Evolutionary conservation across 352 stramenopile species (phyloP).

Genomic region (Phytophthora sansomeana): DNA sequence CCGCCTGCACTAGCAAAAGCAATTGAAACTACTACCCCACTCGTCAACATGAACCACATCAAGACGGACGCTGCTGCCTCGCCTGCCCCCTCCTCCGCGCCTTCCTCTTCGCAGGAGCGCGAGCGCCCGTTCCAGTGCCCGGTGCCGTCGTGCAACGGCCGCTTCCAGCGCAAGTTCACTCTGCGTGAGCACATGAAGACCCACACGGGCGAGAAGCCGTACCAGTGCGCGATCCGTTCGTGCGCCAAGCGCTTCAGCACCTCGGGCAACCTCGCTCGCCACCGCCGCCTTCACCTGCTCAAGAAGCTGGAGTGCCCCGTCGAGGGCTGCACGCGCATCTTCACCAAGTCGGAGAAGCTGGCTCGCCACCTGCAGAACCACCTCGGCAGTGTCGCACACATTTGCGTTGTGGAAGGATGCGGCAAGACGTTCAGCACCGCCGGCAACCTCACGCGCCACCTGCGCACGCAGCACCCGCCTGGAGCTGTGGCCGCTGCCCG

Average conservation of each 20-base stretch:
- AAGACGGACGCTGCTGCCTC: conserved; percentile 18
- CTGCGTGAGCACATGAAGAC: conserved; percentile 85
- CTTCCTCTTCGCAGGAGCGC: conserved; percentile 28
- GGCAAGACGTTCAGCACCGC: conserved; percentile 74
- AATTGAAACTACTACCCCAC: conserved; percentile 23
- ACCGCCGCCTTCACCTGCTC: conserved; percentile 58
- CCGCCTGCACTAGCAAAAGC: conserved; percentile 30
- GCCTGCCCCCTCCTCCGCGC: background rate
- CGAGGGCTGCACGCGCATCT: conserved; percentile 55
- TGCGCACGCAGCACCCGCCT: conserved; percentile 68
- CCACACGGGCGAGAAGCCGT: conserved; percentile 81
- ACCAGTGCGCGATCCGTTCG: conserved; percentile 58
- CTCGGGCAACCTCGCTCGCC: conserved; percentile 67
- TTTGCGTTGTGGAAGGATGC: conserved; percentile 63
- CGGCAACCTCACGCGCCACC: conserved; percentile 73
- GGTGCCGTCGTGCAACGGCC: conserved; percentile 46
- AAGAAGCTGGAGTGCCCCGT: conserved; percentile 62
- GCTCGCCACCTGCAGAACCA: conserved; percentile 61
- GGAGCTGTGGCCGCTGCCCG: conserved; percentile 42
- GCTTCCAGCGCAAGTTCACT: conserved; percentile 80
- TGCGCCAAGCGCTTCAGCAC: conserved; percentile 73
- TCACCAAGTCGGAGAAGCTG: conserved; percentile 65
- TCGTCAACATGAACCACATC: conserved; percentile 36
- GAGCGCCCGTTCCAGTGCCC: conserved; percentile 52
- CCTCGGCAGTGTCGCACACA: conserved; percentile 60